Evolutionary conservation across 2,329 filamentous ascomycete genomes (phyloP).

Genomic region (Xylariaceae sp.): DNA sequence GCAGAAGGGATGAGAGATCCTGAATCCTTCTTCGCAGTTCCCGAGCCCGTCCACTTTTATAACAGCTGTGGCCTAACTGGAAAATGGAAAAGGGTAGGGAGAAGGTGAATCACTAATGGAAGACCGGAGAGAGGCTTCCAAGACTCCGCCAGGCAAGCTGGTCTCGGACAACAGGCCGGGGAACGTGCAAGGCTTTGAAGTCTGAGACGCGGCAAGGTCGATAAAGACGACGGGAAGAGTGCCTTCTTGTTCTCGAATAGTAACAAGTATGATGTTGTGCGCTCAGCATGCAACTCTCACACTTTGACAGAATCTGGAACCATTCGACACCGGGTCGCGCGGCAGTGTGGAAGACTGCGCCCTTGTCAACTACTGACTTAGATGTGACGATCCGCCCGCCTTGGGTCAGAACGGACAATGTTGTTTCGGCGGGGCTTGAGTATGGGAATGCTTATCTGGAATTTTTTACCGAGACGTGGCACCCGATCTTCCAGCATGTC

Average conservation of each 20-base stretch:
- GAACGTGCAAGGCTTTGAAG: slow-evolving; percentile 16
- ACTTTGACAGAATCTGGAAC: too few species aligned
- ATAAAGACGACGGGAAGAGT: slow-evolving; percentile 21
- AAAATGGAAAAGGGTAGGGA: slow-evolving; percentile 15
- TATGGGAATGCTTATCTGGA: slow-evolving; percentile 12
- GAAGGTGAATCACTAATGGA: slow-evolving; percentile 23
- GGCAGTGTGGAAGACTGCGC: slow-evolving; percentile 11
- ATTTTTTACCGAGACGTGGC: slow-evolving; percentile 10
- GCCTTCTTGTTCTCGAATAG: slow-evolving; percentile 28
- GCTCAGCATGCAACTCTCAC: too few species aligned
- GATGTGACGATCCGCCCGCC: slow-evolving; percentile 11
- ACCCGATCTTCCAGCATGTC: slow-evolving; percentile 21
- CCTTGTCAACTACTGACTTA: slow-evolving; percentile 3
- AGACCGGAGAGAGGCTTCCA: slow-evolving; percentile 27
- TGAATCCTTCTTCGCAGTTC: slow-evolving; percentile 24
- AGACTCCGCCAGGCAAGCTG: slow-evolving; percentile 18
- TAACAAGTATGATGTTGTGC: slow-evolving; percentile 25
- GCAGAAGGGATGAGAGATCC: slow-evolving; percentile 18
- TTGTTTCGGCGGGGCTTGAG: slow-evolving; percentile 18
- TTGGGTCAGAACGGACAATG: slow-evolving; percentile 9
- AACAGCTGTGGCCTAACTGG: slow-evolving; percentile 20
- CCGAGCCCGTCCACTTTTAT: slow-evolving; percentile 25
- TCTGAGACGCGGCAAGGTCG: slow-evolving; percentile 14
- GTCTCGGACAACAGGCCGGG: slow-evolving; percentile 24
- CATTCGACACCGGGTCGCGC: slow-evolving; percentile 8